phyloP scores from a whole-genome alignment of 2,329 filamentous ascomycete genomes.

The Fusarium musae region DNA sequence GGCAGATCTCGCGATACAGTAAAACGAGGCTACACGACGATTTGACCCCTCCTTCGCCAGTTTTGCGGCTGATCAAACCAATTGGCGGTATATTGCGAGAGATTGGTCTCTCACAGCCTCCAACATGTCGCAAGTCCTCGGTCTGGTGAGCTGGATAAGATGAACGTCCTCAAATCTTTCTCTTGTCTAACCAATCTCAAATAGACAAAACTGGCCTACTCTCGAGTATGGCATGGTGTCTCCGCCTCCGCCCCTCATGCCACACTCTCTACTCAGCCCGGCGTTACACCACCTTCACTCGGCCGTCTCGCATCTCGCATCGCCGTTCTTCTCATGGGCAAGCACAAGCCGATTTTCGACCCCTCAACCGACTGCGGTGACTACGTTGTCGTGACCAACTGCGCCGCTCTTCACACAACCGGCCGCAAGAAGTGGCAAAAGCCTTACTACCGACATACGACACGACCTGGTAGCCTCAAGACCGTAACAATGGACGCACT shows the following conservation, averaged over 20 bases:
- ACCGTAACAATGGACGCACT: slow-evolving; percentile 93
- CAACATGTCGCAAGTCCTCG: slow-evolving; percentile 82
- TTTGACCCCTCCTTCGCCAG: slow-evolving; percentile 9
- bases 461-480: slow-evolving; percentile 86
- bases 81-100: slow-evolving; percentile 29
- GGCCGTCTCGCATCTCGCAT: slow-evolving; percentile 90
- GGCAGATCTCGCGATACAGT: slow-evolving; percentile 36
- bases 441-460: slow-evolving; percentile 94
- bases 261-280: slow-evolving; percentile 66
- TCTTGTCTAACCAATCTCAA: slow-evolving; percentile 19
- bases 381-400: slow-evolving; percentile 95
- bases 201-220: slow-evolving; percentile 95
- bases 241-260: slow-evolving; percentile 76
- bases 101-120: slow-evolving; percentile 36
- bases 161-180: slow-evolving; percentile 8
- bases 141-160: slow-evolving; percentile 65
- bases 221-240: slow-evolving; percentile 90
- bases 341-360: slow-evolving; percentile 98
- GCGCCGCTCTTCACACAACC: slow-evolving; percentile 85
- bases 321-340: slow-evolving; percentile 91
- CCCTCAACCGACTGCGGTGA: slow-evolving; percentile 98
- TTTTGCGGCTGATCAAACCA: slow-evolving; percentile 16
- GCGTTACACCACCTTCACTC: slow-evolving; percentile 78
- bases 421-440: slow-evolving; percentile 95
- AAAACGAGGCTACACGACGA: slow-evolving; percentile 33